Evolutionary conservation across 768 basidiomycete genomes (phyloP).

Genomic region (Psilocybe subaeruginosa): DNA sequence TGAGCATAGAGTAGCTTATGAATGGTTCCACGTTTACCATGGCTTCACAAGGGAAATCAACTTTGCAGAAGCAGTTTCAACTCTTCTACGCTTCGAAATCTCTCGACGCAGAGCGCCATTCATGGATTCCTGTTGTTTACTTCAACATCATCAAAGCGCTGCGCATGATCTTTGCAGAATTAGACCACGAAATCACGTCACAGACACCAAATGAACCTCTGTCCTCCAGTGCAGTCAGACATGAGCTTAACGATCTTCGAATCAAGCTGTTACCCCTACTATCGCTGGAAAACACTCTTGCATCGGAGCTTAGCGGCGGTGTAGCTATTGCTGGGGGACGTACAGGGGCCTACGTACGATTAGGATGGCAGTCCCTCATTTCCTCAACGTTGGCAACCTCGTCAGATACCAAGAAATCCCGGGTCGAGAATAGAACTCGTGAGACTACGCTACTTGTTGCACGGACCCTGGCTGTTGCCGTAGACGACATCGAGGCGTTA

Average conservation of each 20-base stretch:
- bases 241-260: conserved; percentile 56
- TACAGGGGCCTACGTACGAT: conserved; percentile 66
- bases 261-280: conserved; percentile 63
- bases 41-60: conserved; percentile 63
- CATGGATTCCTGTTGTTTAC: conserved; percentile 81
- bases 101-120: conserved; percentile 70
- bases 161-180: conserved; percentile 71
- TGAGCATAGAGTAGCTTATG: conserved; percentile 11
- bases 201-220: conserved; percentile 25
- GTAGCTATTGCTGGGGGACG: conserved; percentile 62
- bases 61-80: conserved; percentile 85
- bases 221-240: conserved; percentile 24
- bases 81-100: conserved; percentile 74
- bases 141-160: conserved; percentile 84
- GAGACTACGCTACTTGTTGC: conserved; percentile 52
- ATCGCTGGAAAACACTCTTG: conserved; percentile 67
- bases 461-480: conserved; percentile 50
- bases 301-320: conserved; percentile 69
- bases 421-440: conserved; percentile 16
- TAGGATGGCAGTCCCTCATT: conserved; percentile 72
- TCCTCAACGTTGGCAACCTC: conserved; percentile 42
- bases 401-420: conserved; percentile 28
- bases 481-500: conserved; percentile 59
- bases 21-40: neutral
- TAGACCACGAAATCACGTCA: conserved; percentile 57